A percentile compares a stretch with the other conserved stretches of the same genome.
Evolutionary conservation across 805 yeast species (phyloP).

Genomic region (Candida broadrunensis): DNA sequence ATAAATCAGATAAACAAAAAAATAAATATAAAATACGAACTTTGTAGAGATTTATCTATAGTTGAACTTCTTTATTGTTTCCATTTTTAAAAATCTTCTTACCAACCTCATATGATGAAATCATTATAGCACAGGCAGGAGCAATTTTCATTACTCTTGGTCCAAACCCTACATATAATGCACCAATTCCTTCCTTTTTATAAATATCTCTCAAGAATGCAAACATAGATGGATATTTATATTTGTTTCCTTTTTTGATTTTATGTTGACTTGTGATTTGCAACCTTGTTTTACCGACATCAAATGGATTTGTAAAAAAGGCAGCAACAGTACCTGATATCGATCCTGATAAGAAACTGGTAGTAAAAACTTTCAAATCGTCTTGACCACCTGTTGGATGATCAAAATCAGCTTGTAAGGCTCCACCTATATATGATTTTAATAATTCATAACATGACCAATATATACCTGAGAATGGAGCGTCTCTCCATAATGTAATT

Average conservation of each 20-base stretch:
- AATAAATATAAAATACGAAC: too few relatives aligned
- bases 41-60: too few relatives aligned
- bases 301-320: constrained; percentile 87
- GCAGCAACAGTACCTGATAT: constrained; percentile 85
- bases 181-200: constrained; percentile 70
- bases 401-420: constrained; percentile 21
- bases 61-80: constrained; percentile 3
- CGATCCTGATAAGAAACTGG: constrained; percentile 79
- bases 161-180: constrained; percentile 81
- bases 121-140: constrained; percentile 98
- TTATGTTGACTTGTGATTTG: constrained; percentile 53
- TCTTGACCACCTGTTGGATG: constrained; percentile 19
- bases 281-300: constrained; percentile 91
- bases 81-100: constrained; percentile 49
- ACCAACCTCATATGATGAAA: constrained; percentile 88
- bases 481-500: constrained; percentile 93
- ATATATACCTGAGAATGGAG: constrained; percentile 92
- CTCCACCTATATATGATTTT: constrained; percentile 23
- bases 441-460: constrained; percentile 80
- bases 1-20: too few relatives aligned
- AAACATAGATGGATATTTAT: constrained; percentile 56
- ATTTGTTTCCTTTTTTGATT: constrained; percentile 2
- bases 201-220: constrained; percentile 61
- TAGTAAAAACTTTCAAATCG: constrained; percentile 48
- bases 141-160: constrained; percentile 91